phyloP scores from a whole-genome alignment of 257 asterid species.

The Solanum medicagineum region DNA sequence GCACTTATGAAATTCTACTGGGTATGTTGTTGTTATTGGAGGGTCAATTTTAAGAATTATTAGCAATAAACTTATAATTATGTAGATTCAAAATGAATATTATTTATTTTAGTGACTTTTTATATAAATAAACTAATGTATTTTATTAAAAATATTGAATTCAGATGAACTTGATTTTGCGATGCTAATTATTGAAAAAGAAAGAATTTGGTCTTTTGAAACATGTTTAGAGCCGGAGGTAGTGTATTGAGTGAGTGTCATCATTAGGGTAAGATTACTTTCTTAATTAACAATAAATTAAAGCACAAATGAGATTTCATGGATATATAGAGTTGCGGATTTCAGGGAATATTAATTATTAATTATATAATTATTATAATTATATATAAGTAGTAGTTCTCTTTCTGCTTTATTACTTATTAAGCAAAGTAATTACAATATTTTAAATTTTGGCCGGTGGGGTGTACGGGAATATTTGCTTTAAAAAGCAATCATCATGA shows the following conservation, averaged over 20 bases:
- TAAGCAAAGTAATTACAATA: not conserved
- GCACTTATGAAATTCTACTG: too few species aligned
- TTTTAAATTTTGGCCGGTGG: not conserved
- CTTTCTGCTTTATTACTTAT: not conserved
- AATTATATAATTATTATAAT: too few species aligned
- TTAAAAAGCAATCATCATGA: not conserved
- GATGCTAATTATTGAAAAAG: not conserved
- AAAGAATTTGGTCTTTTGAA: slow-evolving; percentile 3
- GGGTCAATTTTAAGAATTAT: not conserved
- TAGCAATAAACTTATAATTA: not conserved
- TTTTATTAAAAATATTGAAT: not conserved
- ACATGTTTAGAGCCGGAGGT: slow-evolving; percentile 21
- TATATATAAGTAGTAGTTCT: not conserved
- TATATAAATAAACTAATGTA: not conserved
- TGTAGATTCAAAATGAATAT: not conserved
- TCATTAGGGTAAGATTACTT: slow-evolving; percentile 20
- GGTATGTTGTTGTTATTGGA: too few species aligned
- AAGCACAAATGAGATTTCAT: not conserved
- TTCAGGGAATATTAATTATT: not conserved
- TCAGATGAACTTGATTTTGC: not conserved
- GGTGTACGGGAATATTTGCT: not conserved
- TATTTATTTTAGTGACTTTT: not conserved
- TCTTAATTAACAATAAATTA: not conserved
- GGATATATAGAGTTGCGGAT: not conserved
- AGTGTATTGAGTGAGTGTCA: slow-evolving; percentile 15